Base-by-base conservation (phyloP, 495 filamentous ascomycete genomes). In the Podospora anserina region DNA sequence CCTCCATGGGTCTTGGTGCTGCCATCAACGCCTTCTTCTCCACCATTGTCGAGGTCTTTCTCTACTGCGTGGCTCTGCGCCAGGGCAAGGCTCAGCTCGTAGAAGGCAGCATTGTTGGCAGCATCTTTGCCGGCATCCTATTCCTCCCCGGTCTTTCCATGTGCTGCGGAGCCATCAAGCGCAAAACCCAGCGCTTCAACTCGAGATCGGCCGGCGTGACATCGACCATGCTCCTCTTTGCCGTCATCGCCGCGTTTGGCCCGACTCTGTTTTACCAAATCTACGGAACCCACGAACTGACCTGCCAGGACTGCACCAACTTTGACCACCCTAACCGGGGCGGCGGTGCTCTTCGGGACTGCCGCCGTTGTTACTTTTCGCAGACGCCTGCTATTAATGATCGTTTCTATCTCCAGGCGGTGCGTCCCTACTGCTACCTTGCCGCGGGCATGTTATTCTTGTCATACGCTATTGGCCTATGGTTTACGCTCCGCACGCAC, bases 241-340 rank as follows among this genome's bases (percentile, higher is more conserved):
- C 94, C 63, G 90, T 96, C 27, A 94, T 99, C 75, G 96, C 91
- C 65, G 94, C 94, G n/a, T 98, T 99, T 82, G 90, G 93, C 1
- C 95, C 95, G 5, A 98, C 95, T 0, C 83, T 98, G n/a, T 99
- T 99, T 80, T 99, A 97, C 79, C 93, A 98, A 73, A 97, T 99
- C 57, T 98, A 97, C 80, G 95, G 95, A 67, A 96, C 93, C 67
- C 96, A 99, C 76, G 93, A 99, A 82, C 83, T 99, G 39, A 93
- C 90, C 64, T 99, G 95, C 78, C 88, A 89, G 76, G 85, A 89
- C 68, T 99, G 95, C 79, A 76, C 82, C 63, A 81, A 83, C 44
- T 76, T 80, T 54, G 76, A 81, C 70, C 80, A 79, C 26, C 66
- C 80, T 15, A 74, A 74, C 64, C 79, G 72, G 15, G 72, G 72